Base-by-base conservation (phyloP, 1,139 yeast species). In the Pichia sp. region DNA sequence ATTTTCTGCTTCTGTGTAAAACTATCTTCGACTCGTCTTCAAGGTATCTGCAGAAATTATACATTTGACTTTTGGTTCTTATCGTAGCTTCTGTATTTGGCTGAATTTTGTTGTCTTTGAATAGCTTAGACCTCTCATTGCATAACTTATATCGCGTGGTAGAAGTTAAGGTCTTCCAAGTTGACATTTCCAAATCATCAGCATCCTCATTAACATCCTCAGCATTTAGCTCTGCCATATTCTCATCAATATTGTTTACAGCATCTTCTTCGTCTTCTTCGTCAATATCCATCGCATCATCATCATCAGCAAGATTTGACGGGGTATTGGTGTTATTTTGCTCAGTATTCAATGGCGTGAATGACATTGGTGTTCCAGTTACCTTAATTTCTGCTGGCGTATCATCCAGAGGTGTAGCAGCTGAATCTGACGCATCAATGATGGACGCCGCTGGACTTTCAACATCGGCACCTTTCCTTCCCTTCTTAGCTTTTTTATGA, bases 141-240 rank as follows among this genome's bases (percentile, higher is more conserved):
- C 96, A 85, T 58, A 88, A 80, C 56, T 85, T 82, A 8, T 95
- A 89, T 56, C 97, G 75, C 0, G 88, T 80, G 58, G 85, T 86
- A 0, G 96, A 88, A 0, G 95, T 89, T 23, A 87, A 70, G 11
- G 82, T 80, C 62, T 87, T 86, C 96, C 97, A 90, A 0, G 90
- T 83, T 55, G 86, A 87, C 50, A 82, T 70, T 65, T 88, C 95
- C 38, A 85, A 76, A 64, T 85, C 85, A 56, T 75, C 71, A 50
- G 74, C 87, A 58, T 83, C 87, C 46, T 77, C 84, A 50, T 78
- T 84, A 8, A 46, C 29, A 58, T 84, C 87, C 47, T 77, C 82
- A 47, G 77, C 83, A 44, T 23, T 42, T 11, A 44, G 34, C 15
- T 45, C 49, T 15, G 34, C 48, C 5, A 49, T 10, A 19, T 71